Evolutionary conservation across 2,329 filamentous ascomycete species (phyloP), one percentile per base, ranked within the genome.

Genomic region (Ascochyta lentis): DNA sequence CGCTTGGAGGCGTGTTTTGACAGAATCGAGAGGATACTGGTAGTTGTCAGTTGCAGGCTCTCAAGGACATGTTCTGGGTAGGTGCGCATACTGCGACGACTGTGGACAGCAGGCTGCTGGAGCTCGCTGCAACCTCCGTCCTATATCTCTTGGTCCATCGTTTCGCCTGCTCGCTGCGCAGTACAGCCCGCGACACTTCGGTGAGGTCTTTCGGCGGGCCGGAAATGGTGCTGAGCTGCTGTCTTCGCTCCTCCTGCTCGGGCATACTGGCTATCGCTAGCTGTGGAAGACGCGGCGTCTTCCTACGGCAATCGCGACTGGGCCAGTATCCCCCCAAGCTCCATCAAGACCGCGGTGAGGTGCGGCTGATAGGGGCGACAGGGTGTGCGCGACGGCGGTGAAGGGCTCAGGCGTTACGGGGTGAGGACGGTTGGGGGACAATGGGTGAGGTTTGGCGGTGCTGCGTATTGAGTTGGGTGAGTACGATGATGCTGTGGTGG

Each of bases 1-100:
- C 63, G 89, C 90, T 80, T 96, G 91, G 86, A 95, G 91, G 70
- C 91, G 89, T 52, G 90, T 93, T 81, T 96, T 96, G 73, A 94
- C 89, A 68, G 91, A 94, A 75, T 96, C 91, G 65, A 96, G 85
- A 22, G 91, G 91, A 72, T 94, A 96, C 80, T 83, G 48, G 22
- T 49, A 58, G 44, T 45, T 50, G 55, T 75, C 40, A 76, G 71
- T 50, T 26, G 13, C 13, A 6, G 12, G 22, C 8, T 29, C 19
- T 50, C 12, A 10, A n/a, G n/a, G 4, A 6, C 3, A 13, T n/a
- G 24, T 15, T 5, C 8, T 6, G 26, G 9, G 2, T 6, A 26
- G 15, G 16, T 22, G 10, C 3, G 64, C 80, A 67, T 70, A 84
- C 82, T n/a, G 91, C 89, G 63, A 84, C 82, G 70, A 92, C 83